Evolutionary conservation across 2,329 filamentous ascomycete genomes (phyloP).

Genomic region (Rutstroemia sydowiana): DNA sequence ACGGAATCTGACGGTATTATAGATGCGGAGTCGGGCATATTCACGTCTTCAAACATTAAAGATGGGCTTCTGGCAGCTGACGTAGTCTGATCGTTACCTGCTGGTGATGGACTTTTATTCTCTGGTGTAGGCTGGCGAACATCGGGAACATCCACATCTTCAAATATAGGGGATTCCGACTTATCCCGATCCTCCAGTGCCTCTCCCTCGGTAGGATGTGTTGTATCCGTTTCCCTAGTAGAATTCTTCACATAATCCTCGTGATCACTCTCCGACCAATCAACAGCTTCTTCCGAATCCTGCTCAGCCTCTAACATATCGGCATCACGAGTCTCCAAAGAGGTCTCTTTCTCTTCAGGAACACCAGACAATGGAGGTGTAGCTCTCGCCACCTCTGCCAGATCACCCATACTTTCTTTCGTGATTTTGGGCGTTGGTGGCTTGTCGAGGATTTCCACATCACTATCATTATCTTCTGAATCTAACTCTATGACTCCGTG

Average conservation of each 20-base stretch:
- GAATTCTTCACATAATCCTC: conserved; percentile 20
- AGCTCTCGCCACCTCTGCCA: conserved; percentile 29
- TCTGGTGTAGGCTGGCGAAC: neutral
- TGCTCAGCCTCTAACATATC: neutral
- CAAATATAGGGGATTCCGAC: conserved; percentile 40
- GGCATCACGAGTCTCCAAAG: neutral
- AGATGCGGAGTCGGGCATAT: conserved; percentile 11
- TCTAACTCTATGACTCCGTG: conserved; percentile 54
- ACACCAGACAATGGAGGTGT: conserved; percentile 21
- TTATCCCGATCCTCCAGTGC: neutral
- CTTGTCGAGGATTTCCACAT: conserved; percentile 47
- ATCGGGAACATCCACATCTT: conserved; percentile 39
- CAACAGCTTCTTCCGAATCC: conserved; percentile 31
- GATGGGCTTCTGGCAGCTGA: conserved; percentile 18
- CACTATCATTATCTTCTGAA: conserved; percentile 44
- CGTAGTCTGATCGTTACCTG: conserved; percentile 43
- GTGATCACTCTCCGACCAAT: conserved; percentile 49
- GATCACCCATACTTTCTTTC: conserved; percentile 13
- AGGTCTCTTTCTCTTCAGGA: conserved; percentile 20
- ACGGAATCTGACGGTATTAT: conserved; percentile 1
- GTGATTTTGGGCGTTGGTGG: conserved; percentile 25
- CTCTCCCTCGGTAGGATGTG: neutral
- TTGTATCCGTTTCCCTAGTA: conserved; percentile 6
- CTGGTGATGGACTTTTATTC: conserved; percentile 27
- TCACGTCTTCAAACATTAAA: conserved; percentile 22